Evolutionary conservation across 2,329 filamentous ascomycete species (phyloP).

Genomic region (Fusarium sp.): DNA sequence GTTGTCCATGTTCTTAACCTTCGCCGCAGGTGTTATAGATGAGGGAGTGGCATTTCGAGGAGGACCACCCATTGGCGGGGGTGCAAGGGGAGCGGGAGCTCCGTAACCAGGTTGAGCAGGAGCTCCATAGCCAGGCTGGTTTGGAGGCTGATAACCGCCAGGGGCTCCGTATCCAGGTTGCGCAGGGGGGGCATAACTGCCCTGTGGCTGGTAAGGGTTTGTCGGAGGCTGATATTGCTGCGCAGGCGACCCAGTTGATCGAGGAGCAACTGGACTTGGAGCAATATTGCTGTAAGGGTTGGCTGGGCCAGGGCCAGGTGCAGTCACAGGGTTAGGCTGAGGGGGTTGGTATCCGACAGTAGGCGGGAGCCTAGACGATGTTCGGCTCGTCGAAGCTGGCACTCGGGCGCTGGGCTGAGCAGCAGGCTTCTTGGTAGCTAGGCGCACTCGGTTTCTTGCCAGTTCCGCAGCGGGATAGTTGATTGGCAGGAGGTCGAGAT

Average conservation of each 20-base stretch:
- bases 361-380: constrained; percentile 60
- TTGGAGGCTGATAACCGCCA: constrained; percentile 68
- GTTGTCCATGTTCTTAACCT: constrained; percentile 79
- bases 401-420: constrained; percentile 47
- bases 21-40: constrained; percentile 74
- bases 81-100: constrained; percentile 53
- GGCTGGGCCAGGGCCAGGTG: constrained; percentile 42
- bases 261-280: constrained; percentile 48
- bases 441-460: constrained; percentile 85
- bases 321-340: constrained; percentile 55
- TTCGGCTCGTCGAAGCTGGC: constrained; percentile 52
- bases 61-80: constrained; percentile 57
- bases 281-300: constrained; percentile 62
- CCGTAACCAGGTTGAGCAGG: constrained; percentile 59
- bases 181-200: constrained; percentile 41
- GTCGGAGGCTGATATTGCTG: constrained; percentile 58
- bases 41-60: constrained; percentile 77
- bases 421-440: constrained; percentile 76
- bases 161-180: constrained; percentile 58
- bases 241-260: constrained; percentile 44
- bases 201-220: constrained; percentile 55
- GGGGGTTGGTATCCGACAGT: constrained; percentile 65
- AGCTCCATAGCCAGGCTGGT: constrained; percentile 57
- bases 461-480: constrained; percentile 90
- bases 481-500: constrained; percentile 87